Percentiles rank a stretch among this genome's conserved stretches.
These are phyloP conservation scores for Cryptococcus hybrid DNA, from an alignment of 1,284 basidiomycete species.

Conservation along the genomic window DNA sequence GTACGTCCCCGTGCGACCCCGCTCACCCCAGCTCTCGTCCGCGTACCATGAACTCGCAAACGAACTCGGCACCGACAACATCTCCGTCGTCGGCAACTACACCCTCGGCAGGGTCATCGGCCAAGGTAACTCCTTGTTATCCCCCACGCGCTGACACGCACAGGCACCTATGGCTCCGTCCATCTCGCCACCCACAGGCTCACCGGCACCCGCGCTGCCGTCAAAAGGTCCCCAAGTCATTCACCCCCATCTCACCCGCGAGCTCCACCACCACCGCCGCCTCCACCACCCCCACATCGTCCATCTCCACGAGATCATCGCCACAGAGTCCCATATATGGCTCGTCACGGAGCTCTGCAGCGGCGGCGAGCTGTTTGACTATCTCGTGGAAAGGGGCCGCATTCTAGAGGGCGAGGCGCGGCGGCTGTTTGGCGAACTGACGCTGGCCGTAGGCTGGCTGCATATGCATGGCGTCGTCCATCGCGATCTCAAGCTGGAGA, in stretches of 20 bases:
- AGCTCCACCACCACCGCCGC: slow-evolving; percentile 97
- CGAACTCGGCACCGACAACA: slow-evolving; percentile 83
- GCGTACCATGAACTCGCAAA: slow-evolving; percentile 97
- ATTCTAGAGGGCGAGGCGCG: slow-evolving; percentile 78
- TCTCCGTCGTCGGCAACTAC: slow-evolving; percentile 92
- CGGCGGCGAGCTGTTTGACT: slow-evolving; percentile 96
- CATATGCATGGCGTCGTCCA: slow-evolving; percentile 88
- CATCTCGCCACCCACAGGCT: slow-evolving; percentile 88
- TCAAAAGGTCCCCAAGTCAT: slow-evolving; percentile 91
- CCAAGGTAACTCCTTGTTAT: slow-evolving; percentile 62
- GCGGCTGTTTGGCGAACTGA: slow-evolving; percentile 88
- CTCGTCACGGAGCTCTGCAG: slow-evolving; percentile 95
- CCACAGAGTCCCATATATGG: slow-evolving; percentile 93
- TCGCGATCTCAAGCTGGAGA: slow-evolving; percentile 94
- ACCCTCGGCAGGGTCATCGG: slow-evolving; percentile 93
- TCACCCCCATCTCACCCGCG: slow-evolving; percentile 85
- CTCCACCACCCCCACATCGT: slow-evolving; percentile 94
- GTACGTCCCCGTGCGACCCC: too few relatives aligned
- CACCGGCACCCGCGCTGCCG: slow-evolving; percentile 83
- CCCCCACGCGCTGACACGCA: slow-evolving; percentile 9
- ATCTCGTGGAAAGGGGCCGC: slow-evolving; percentile 90
- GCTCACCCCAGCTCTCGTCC: slow-evolving; percentile 64
- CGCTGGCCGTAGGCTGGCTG: slow-evolving; percentile 88
- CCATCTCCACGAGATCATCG: slow-evolving; percentile 96
- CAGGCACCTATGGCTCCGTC: slow-evolving; percentile 90